Evolutionary conservation across 257 asterid species (phyloP).

Genomic region (Penstemon newberryi): DNA sequence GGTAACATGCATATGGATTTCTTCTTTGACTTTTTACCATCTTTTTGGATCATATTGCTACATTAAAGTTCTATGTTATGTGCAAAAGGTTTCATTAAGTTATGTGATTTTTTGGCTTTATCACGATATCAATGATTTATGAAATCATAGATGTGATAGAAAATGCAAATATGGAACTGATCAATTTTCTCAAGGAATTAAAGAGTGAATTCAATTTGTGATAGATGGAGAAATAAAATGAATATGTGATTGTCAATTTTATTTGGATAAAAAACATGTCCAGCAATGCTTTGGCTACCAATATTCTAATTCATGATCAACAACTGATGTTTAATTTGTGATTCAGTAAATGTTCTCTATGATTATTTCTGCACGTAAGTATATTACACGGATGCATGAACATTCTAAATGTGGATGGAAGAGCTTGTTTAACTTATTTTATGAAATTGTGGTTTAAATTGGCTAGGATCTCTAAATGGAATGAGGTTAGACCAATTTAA

Average conservation of each 20-base stretch:
- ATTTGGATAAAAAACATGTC: neutral
- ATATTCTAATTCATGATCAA: neutral
- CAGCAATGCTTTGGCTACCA: neutral
- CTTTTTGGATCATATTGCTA: neutral
- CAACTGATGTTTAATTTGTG: neutral
- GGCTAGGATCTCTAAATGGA: neutral
- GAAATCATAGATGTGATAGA: neutral
- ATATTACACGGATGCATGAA: neutral
- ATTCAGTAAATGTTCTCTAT: neutral
- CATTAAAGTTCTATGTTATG: conserved; percentile 3
- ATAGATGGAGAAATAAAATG: neutral
- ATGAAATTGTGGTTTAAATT: neutral
- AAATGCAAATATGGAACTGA: neutral
- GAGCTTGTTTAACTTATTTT: neutral
- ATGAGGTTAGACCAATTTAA: neutral
- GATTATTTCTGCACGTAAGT: neutral
- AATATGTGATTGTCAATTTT: neutral
- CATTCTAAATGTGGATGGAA: neutral
- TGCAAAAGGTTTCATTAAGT: neutral
- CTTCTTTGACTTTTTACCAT: neutral
- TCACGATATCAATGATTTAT: conserved; percentile 3
- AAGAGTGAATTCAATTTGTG: neutral
- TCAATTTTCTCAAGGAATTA: neutral
- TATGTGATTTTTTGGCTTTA: neutral
- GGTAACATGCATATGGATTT: neutral